Evolutionary conservation across 164 flowering plant genomes (phyloP).

Genomic region (Platanus orientalis): DNA sequence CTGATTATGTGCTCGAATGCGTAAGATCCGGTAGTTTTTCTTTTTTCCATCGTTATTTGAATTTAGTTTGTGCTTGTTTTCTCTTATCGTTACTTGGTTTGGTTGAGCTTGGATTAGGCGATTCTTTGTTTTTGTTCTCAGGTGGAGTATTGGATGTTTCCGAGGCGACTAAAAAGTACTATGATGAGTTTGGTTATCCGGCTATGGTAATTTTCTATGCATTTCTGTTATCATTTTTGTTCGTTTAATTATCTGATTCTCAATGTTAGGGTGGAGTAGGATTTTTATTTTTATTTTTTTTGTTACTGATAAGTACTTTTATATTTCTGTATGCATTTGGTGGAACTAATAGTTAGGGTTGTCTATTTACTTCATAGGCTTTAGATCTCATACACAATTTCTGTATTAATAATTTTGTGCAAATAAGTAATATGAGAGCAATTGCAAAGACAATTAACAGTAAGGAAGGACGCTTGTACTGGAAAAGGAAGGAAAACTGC

Average conservation of each 20-base stretch:
- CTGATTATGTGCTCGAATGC: conserved; percentile 59
- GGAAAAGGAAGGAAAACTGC: not conserved
- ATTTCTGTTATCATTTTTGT: not conserved
- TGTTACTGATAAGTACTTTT: too few relatives aligned
- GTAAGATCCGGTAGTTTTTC: conserved; percentile 41
- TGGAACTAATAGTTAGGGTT: too few relatives aligned
- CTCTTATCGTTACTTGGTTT: not conserved
- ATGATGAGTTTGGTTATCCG: conserved; percentile 44
- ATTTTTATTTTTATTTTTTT: too few relatives aligned
- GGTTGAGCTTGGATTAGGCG: not conserved
- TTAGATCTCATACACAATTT: too few relatives aligned
- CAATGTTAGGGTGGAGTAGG: too few relatives aligned
- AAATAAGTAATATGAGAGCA: not conserved
- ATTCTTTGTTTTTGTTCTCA: conserved; percentile 14
- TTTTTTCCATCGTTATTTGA: too few relatives aligned
- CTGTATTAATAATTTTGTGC: too few relatives aligned
- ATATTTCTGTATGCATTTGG: too few relatives aligned
- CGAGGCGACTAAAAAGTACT: conserved; percentile 40
- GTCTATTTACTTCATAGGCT: too few relatives aligned
- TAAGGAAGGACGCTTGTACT: not conserved
- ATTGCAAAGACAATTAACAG: not conserved
- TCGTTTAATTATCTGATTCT: not conserved
- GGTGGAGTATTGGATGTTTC: conserved; percentile 64
- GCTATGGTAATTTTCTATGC: conserved; percentile 40
- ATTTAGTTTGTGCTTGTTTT: too few relatives aligned